phyloP scores from a whole-genome alignment of 371 early-diverging fungal species.

The Mucor sp. region DNA sequence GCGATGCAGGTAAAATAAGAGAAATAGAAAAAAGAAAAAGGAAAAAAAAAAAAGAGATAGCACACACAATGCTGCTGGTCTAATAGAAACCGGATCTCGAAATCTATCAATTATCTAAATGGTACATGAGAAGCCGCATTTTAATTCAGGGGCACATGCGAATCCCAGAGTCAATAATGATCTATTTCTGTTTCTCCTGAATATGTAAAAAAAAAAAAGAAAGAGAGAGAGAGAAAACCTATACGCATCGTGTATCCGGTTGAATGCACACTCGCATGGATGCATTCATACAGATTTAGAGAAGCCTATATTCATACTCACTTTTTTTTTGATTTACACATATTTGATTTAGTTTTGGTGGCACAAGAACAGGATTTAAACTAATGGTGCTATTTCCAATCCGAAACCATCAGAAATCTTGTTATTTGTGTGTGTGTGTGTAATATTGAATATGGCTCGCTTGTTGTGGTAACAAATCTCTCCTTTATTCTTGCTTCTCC shows the following conservation, averaged over 20 bases:
- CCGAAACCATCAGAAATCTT: background rate
- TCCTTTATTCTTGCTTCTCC: background rate
- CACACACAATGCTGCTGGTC: background rate
- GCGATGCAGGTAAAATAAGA: background rate
- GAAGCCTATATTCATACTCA: too few species aligned
- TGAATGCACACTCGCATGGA: background rate
- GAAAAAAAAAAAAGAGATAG: conserved; percentile 15
- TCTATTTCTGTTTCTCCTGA: background rate
- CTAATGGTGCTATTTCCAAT: background rate
- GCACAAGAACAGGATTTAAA: background rate
- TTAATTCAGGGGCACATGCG: background rate
- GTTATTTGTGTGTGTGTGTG: background rate
- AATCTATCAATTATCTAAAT: conserved; percentile 1
- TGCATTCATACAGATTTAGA: background rate
- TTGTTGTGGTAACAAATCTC: background rate
- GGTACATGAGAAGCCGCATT: background rate
- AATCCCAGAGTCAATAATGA: background rate
- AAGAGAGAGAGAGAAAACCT: too few species aligned
- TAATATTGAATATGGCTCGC: background rate
- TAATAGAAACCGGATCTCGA: background rate
- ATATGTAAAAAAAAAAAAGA: too few species aligned
- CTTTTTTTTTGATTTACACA: too few species aligned
- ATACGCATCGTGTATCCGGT: background rate
- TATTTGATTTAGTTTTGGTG: background rate
- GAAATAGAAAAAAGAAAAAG: conserved; percentile 10